Percentiles rank a stretch among this genome's conserved stretches.
These are phyloP conservation scores for Tilletia walkeri DNA, from an alignment of 1,284 basidiomycete genomes.

Conservation along the genomic window DNA sequence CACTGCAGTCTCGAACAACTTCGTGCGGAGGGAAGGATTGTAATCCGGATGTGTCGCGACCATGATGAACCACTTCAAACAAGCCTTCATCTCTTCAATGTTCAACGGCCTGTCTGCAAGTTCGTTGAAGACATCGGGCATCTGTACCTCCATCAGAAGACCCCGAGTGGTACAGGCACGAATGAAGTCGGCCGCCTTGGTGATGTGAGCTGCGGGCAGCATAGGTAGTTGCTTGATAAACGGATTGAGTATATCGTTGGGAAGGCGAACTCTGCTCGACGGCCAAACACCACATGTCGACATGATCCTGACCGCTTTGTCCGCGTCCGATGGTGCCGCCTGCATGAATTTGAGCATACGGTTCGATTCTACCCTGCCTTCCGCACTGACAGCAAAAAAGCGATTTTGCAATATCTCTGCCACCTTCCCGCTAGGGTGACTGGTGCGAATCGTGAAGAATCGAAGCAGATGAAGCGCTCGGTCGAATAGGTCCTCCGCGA, in stretches of 20 bases:
- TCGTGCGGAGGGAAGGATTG: conserved; percentile 43
- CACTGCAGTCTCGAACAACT: conserved; percentile 48
- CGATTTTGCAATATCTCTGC: conserved; percentile 72
- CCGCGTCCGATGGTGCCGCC: background rate
- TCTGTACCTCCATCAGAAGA: conserved; percentile 77
- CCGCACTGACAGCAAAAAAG: conserved; percentile 70
- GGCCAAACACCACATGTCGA: conserved; percentile 75
- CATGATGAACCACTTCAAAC: conserved; percentile 83
- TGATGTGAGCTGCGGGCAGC: conserved; percentile 68
- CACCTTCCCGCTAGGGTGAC: conserved; percentile 83
- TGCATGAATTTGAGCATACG: conserved; percentile 4
- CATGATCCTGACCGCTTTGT: conserved; percentile 67
- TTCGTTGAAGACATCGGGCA: conserved; percentile 81
- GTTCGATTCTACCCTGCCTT: conserved; percentile 28
- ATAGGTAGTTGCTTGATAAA: conserved; percentile 81
- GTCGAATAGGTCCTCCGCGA: conserved; percentile 32
- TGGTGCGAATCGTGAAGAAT: conserved; percentile 60
- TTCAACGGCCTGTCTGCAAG: conserved; percentile 71
- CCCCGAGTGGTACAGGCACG: conserved; percentile 67
- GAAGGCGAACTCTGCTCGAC: conserved; percentile 72
- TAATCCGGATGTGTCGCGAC: conserved; percentile 60
- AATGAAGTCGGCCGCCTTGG: conserved; percentile 68
- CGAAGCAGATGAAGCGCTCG: conserved; percentile 78
- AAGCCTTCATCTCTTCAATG: conserved; percentile 74
- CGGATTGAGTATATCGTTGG: conserved; percentile 69